phyloP scores from a whole-genome alignment of 1,284 basidiomycete genomes.

The Sporisorium iseilematis-ciliati region DNA sequence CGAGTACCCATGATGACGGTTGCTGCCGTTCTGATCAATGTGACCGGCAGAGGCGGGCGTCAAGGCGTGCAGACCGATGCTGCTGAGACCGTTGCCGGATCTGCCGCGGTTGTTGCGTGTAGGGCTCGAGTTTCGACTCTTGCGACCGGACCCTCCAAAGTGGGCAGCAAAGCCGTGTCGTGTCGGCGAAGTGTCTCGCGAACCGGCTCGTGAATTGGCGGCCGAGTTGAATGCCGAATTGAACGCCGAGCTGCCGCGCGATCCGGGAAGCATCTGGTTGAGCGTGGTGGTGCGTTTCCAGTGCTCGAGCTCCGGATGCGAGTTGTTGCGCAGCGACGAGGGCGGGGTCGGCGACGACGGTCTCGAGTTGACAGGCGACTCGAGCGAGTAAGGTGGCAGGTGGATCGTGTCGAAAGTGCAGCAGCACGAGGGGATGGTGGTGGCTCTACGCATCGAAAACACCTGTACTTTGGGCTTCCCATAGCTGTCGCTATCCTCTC shows the following conservation, averaged over 20 bases:
- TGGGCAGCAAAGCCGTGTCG: conserved; percentile 50
- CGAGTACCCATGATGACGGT: conserved; percentile 42
- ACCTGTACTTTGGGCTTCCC: conserved; percentile 68
- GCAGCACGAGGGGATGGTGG: conserved; percentile 62
- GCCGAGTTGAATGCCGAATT: conserved; percentile 32
- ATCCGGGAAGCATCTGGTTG: conserved; percentile 50
- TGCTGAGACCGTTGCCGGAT: conserved; percentile 37
- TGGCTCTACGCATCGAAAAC: conserved; percentile 64
- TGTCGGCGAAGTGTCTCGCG: conserved; percentile 58
- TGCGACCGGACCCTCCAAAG: conserved; percentile 42
- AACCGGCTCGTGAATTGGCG: conserved; percentile 44
- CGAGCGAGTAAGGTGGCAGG: conserved; percentile 66
- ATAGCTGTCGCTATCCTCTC: conserved; percentile 58
- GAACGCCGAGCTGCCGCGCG: conserved; percentile 48
- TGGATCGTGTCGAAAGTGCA: conserved; percentile 67
- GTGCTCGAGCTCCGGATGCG: conserved; percentile 57
- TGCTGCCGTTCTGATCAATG: conserved; percentile 48
- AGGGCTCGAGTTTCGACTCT: conserved; percentile 52
- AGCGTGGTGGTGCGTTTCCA: conserved; percentile 62
- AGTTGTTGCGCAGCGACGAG: conserved; percentile 33
- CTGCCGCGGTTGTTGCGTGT: conserved; percentile 43
- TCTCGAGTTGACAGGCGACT: conserved; percentile 56
- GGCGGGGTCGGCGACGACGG: conserved; percentile 58
- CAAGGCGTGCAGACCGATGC: conserved; percentile 48
- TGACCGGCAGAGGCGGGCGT: conserved; percentile 50